Evolutionary conservation across 2,329 filamentous ascomycete genomes (phyloP).

Genomic region (Scedosporium dehoogii): DNA sequence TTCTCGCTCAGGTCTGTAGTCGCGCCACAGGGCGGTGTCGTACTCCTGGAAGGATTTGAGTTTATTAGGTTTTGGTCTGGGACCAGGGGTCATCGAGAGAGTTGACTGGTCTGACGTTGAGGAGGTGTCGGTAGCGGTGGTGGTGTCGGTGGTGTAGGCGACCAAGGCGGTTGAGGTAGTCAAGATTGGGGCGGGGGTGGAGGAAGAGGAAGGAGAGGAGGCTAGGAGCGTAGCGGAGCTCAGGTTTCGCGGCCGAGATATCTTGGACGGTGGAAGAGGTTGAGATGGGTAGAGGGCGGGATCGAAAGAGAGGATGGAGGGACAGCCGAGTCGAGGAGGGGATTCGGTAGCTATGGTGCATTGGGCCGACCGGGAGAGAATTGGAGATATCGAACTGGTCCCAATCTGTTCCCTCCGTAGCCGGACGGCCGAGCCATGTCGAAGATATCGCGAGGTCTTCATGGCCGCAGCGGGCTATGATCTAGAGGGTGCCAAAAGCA

Average conservation of each 20-base stretch:
- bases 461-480: background rate
- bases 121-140: background rate
- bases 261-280: background rate
- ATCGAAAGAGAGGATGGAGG: background rate
- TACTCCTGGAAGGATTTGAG: background rate
- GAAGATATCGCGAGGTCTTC: conserved; percentile 4
- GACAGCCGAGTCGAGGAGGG: background rate
- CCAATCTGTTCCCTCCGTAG: background rate
- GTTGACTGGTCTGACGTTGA: background rate
- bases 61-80: background rate
- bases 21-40: background rate
- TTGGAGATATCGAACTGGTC: background rate
- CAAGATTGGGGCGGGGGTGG: too few species aligned
- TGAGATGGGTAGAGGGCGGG: background rate
- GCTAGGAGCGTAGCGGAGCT: background rate
- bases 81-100: background rate
- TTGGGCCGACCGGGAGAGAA: background rate
- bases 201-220: background rate
- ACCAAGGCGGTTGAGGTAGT: too few species aligned
- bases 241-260: background rate
- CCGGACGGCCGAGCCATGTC: background rate
- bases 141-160: too few species aligned
- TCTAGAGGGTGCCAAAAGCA: background rate
- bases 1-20: background rate
- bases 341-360: background rate